Evolutionary conservation across 1,284 basidiomycete genomes (phyloP).

Genomic region (Pholiota adiposa): DNA sequence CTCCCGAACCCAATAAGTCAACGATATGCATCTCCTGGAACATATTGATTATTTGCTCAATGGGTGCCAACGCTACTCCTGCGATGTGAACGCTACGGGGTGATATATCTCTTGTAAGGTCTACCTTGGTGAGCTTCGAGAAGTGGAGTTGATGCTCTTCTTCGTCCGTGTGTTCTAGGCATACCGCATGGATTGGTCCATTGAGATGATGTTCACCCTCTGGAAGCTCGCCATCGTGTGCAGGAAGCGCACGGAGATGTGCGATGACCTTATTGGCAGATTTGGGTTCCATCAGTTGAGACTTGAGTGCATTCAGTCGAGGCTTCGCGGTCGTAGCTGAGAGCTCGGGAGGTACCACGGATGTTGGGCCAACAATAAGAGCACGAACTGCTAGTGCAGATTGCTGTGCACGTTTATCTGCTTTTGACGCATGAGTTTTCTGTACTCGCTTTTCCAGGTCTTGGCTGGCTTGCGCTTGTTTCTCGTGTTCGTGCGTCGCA

Average conservation of each 20-base stretch:
- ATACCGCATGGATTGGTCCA: conserved; percentile 77
- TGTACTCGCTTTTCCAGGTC: conserved; percentile 34
- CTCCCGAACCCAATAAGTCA: conserved; percentile 54
- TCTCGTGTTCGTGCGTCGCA: conserved; percentile 42
- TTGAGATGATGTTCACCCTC: conserved; percentile 27
- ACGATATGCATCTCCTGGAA: conserved; percentile 64
- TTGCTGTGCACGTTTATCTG: conserved; percentile 65
- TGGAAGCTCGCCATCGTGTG: conserved; percentile 34
- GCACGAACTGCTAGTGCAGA: conserved; percentile 65
- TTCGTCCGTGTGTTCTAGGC: conserved; percentile 61
- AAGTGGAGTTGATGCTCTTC: conserved; percentile 65
- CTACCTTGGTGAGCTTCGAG: conserved; percentile 35
- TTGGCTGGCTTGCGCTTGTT: conserved; percentile 35
- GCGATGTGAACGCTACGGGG: conserved; percentile 26
- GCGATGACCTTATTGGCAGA: conserved; percentile 71
- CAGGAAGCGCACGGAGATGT: conserved; percentile 60
- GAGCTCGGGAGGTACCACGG: conserved; percentile 39
- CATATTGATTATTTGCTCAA: conserved; percentile 51
- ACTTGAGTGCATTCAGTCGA: conserved; percentile 70
- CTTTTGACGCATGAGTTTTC: conserved; percentile 38
- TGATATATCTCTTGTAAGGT: conserved; percentile 8
- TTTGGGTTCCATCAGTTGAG: conserved; percentile 67
- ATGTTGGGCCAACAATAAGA: conserved; percentile 65
- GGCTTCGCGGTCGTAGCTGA: conserved; percentile 47
- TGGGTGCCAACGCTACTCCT: conserved; percentile 50